Conservation (phyloP, 768 basidiomycete genomes). For the Trametopsis cervina region DNA sequence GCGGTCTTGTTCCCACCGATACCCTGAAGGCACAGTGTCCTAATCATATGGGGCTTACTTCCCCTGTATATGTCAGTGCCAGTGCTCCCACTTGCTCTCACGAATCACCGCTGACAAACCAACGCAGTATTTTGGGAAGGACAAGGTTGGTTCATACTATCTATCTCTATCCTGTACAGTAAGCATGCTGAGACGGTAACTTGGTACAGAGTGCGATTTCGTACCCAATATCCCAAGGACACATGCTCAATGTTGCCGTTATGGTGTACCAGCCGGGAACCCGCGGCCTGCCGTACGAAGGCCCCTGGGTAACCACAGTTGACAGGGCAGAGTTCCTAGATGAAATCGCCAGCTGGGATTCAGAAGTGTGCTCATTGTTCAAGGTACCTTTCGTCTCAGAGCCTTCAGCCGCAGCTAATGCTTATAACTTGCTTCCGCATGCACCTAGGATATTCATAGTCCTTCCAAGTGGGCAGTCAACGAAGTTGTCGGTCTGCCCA, state of each 20-base stretch:
- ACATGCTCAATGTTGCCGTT: constrained; percentile 30
- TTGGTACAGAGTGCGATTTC: constrained; percentile 2
- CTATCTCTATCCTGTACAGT: not conserved
- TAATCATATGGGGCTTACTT: constrained; percentile 16
- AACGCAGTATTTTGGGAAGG: constrained; percentile 22
- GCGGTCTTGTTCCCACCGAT: constrained; percentile 30
- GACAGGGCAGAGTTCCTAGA: constrained; percentile 28
- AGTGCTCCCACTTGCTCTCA: no score
- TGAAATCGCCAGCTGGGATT: constrained; percentile 16
- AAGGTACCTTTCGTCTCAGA: not conserved
- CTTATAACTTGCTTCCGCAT: constrained; percentile 20
- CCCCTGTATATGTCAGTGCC: constrained; percentile 22
- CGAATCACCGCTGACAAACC: no score
- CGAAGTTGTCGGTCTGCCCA: constrained; percentile 14
- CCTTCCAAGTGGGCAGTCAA: constrained; percentile 21
- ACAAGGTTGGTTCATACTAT: constrained; percentile 9
- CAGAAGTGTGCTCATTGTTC: not conserved
- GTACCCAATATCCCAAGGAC: constrained; percentile 33
- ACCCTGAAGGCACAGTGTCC: constrained; percentile 22
- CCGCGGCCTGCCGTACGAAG: constrained; percentile 25
- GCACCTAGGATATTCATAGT: constrained; percentile 9
- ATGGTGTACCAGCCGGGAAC: constrained; percentile 23
- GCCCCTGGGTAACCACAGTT: constrained; percentile 25
- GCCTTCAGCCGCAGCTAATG: not conserved
- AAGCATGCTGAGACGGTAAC: constrained; percentile 25